These are phyloP conservation scores for Pythium rhizo-oryzae DNA, from an alignment of 352 stramenopile species.

Conservation along the genomic window DNA sequence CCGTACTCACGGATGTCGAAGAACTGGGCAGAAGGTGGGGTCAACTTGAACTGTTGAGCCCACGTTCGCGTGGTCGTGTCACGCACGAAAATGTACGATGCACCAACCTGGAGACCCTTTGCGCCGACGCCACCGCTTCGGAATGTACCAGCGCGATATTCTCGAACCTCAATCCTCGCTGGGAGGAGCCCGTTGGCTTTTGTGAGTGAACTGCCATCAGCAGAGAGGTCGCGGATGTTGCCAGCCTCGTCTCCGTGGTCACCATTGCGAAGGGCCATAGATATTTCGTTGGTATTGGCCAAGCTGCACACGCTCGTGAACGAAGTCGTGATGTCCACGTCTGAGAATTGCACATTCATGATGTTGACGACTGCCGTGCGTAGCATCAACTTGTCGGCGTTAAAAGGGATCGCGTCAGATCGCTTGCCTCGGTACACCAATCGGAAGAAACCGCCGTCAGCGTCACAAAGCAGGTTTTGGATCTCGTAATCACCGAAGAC, in stretches of 20 bases:
- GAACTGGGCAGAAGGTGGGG: slow-evolving; percentile 42
- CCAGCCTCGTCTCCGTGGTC: slow-evolving; percentile 60
- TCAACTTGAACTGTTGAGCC: slow-evolving; percentile 59
- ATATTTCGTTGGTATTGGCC: slow-evolving; percentile 44
- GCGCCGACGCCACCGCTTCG: slow-evolving; percentile 51
- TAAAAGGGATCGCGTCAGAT: slow-evolving; percentile 63
- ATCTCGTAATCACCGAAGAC: slow-evolving; percentile 77
- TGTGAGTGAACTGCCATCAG: slow-evolving; percentile 46
- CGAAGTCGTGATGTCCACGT: slow-evolving; percentile 55
- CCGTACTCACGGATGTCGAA: slow-evolving; percentile 65
- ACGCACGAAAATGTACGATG: slow-evolving; percentile 65
- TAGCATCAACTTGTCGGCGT: slow-evolving; percentile 50
- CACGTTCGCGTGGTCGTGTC: slow-evolving; percentile 41
- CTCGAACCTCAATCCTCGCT: slow-evolving; percentile 44
- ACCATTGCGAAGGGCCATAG: slow-evolving; percentile 52
- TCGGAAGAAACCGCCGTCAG: slow-evolving; percentile 67
- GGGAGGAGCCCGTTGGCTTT: slow-evolving; percentile 34
- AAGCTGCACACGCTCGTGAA: slow-evolving; percentile 58
- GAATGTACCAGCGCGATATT: slow-evolving; percentile 66
- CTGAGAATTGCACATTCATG: slow-evolving; percentile 53
- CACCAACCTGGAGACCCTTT: slow-evolving; percentile 75
- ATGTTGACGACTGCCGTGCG: slow-evolving; percentile 53
- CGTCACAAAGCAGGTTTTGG: slow-evolving; percentile 72
- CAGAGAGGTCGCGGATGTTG: slow-evolving; percentile 59
- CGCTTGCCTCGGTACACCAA: slow-evolving; percentile 57